Conservation (phyloP, 768 basidiomycete genomes). For the Pilatotrama ljubarskyi region DNA sequence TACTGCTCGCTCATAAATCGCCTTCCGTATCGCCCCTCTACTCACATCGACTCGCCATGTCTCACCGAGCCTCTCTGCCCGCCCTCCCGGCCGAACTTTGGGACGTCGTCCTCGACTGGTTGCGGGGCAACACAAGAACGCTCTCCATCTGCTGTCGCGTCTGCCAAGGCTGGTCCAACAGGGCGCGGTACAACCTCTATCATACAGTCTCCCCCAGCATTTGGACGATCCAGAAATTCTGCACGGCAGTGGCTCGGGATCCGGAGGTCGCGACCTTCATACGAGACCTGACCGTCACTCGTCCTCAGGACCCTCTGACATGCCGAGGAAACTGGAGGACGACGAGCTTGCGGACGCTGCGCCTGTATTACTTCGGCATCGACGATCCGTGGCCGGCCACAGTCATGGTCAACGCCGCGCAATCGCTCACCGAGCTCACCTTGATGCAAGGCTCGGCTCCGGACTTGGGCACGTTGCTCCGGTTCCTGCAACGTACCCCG, state of each 20-base stretch:
- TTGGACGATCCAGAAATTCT: not conserved
- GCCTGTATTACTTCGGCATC: not conserved
- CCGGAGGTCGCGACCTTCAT: slow-evolving; percentile 14
- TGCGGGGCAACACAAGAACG: slow-evolving; percentile 16
- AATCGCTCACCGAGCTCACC: not conserved
- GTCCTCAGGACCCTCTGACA: not conserved
- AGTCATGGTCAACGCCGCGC: not conserved
- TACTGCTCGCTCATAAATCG: no score
- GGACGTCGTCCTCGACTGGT: slow-evolving; percentile 25
- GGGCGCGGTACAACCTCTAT: slow-evolving; percentile 21
- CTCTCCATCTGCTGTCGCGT: slow-evolving; percentile 20
- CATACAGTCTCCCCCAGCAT: slow-evolving; percentile 1
- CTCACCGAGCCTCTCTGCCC: not conserved
- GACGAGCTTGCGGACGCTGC: not conserved
- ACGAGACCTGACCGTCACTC: slow-evolving; percentile 8
- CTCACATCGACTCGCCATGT: not conserved
- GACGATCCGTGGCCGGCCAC: not conserved
- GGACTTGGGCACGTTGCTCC: not conserved
- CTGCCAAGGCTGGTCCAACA: slow-evolving; percentile 14
- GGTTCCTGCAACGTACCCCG: not conserved
- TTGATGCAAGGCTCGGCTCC: not conserved
- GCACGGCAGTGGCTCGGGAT: not conserved
- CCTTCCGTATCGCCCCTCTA: not conserved
- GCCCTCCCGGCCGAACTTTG: slow-evolving; percentile 23
- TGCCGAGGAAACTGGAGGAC: not conserved